phyloP scores from a whole-genome alignment of 345 rosid species.

The Punica granatum region DNA sequence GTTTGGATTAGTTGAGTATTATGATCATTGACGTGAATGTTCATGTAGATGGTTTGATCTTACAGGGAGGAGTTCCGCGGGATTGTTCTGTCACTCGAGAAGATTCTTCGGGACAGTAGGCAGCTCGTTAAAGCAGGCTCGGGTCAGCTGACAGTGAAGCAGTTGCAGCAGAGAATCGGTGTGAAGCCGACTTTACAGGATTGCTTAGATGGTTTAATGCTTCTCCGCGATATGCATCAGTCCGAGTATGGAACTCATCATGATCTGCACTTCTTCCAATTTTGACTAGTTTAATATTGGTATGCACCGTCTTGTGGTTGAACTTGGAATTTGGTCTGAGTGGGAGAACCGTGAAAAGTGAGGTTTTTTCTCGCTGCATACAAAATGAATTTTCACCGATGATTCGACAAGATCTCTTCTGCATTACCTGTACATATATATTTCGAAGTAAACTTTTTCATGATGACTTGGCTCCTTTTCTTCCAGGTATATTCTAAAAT shows the following conservation, averaged over 20 bases:
- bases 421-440: neutral
- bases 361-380: too few species aligned
- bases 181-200: constrained; percentile 57
- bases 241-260: constrained; percentile 45
- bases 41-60: neutral
- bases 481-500: constrained; percentile 57
- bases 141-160: constrained; percentile 27
- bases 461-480: neutral
- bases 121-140: constrained; percentile 50
- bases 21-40: neutral
- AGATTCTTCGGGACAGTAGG: constrained; percentile 39
- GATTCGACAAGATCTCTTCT: neutral
- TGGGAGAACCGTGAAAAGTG: neutral
- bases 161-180: constrained; percentile 52
- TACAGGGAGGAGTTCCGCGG: constrained; percentile 53
- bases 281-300: neutral
- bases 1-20: neutral
- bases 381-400: neutral
- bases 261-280: neutral
- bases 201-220: constrained; percentile 66
- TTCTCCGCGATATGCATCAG: constrained; percentile 57
- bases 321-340: neutral
- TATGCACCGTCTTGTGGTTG: neutral
- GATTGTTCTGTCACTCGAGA: constrained; percentile 49
- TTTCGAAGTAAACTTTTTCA: neutral